Percentiles rank a stretch among this genome's conserved stretches.
These are phyloP conservation scores for Cryomyces minteri DNA, from an alignment of 495 filamentous ascomycete species.

Conservation along the genomic window DNA sequence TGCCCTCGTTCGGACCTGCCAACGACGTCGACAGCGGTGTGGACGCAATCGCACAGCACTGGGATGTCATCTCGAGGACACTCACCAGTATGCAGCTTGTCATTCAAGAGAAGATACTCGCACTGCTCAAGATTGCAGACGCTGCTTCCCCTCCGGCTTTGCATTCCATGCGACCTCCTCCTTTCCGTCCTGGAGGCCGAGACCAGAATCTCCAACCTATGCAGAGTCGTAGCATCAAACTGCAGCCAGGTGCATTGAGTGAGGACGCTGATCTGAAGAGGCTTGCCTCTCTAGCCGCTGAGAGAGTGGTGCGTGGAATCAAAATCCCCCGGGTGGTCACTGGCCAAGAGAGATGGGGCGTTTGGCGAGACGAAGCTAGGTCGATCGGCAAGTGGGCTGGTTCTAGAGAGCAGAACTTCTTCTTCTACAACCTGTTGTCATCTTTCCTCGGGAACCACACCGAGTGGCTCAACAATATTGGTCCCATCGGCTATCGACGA, in stretches of 20 bases:
- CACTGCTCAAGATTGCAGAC: conserved; percentile 50
- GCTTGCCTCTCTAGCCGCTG: conserved; percentile 40
- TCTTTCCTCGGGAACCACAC: conserved; percentile 83
- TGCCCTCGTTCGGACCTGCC: too few species aligned
- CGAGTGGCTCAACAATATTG: conserved; percentile 73
- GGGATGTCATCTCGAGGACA: conserved; percentile 79
- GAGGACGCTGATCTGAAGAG: conserved; percentile 43
- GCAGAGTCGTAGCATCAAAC: conserved; percentile 2
- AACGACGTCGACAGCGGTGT: too few species aligned
- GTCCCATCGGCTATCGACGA: conserved; percentile 58
- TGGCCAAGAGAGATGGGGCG: conserved; percentile 81
- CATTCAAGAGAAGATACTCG: conserved; percentile 45
- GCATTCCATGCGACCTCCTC: conserved; percentile 23
- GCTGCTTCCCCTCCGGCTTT: conserved; percentile 29
- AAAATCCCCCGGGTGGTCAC: conserved; percentile 63
- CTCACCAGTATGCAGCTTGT: conserved; percentile 61
- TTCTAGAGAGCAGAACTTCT: conserved; percentile 58
- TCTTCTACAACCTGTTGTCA: conserved; percentile 75
- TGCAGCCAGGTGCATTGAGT: conserved; percentile 52
- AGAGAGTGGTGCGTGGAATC: conserved; percentile 60
- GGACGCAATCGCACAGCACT: conserved; percentile 76
- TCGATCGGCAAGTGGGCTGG: conserved; percentile 49
- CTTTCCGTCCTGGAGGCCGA: background rate
- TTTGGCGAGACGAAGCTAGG: conserved; percentile 87
- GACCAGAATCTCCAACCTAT: background rate